A percentile compares a stretch with the other conserved stretches of the same genome.
These are phyloP conservation scores for Macrolepiota fuliginosa DNA, from an alignment of 768 basidiomycete species.

Conservation along the genomic window DNA sequence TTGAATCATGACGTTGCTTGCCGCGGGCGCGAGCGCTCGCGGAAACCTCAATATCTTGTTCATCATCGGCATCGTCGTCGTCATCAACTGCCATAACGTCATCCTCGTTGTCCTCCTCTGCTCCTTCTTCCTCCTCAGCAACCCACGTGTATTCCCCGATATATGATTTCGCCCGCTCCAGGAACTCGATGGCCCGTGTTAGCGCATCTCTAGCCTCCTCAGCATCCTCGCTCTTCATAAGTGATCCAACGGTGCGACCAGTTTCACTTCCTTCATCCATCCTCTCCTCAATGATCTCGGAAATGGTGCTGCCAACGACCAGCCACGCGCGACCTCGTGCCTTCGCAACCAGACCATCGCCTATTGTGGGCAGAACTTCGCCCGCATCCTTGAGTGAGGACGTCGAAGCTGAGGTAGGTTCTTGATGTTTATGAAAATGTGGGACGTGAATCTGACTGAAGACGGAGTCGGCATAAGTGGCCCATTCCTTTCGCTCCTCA, in stretches of 20 bases:
- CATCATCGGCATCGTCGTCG: constrained; percentile 7
- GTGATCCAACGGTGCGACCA: constrained; percentile 20
- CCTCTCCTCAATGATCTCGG: constrained; percentile 53
- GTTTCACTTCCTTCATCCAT: constrained; percentile 43
- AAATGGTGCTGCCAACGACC: constrained; percentile 50
- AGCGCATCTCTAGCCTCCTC: constrained; percentile 54
- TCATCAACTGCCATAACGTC: not conserved
- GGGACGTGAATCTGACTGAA: constrained; percentile 66
- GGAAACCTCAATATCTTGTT: not conserved
- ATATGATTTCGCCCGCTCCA: constrained; percentile 37
- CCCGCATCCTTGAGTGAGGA: not conserved
- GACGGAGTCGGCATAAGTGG: constrained; percentile 57
- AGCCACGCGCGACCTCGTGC: constrained; percentile 56
- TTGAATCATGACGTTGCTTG: constrained; percentile 2
- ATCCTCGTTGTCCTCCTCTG: constrained; percentile 11
- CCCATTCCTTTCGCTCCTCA: constrained; percentile 53
- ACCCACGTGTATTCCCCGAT: constrained; percentile 15
- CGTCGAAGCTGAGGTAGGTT: not conserved
- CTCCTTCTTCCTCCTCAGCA: constrained; percentile 10
- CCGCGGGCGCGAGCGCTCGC: constrained; percentile 9
- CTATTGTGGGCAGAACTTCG: not conserved
- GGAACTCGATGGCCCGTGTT: constrained; percentile 39
- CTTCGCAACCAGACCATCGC: constrained; percentile 28
- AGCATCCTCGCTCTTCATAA: constrained; percentile 47
- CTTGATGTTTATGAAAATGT: constrained; percentile 4